Evolutionary conservation across 148 eudicot species (phyloP).

Genomic region (Spergularia marina): DNA sequence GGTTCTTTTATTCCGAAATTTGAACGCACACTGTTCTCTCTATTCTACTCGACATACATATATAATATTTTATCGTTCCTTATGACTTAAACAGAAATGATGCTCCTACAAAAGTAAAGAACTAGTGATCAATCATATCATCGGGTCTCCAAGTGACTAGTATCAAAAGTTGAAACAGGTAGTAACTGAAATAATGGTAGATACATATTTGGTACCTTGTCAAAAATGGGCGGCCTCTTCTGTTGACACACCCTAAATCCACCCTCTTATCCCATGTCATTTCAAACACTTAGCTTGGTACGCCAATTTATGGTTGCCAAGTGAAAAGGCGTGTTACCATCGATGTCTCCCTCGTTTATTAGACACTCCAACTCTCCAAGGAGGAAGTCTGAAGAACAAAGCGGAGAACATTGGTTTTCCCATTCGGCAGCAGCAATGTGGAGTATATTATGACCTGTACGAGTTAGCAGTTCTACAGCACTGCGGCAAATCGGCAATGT

Average conservation of each 20-base stretch:
- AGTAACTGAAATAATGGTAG: slow-evolving; percentile 23
- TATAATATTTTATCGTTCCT: too few species aligned
- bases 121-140: background rate
- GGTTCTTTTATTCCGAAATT: too few species aligned
- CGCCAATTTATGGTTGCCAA: slow-evolving; percentile 22
- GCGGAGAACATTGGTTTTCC: slow-evolving; percentile 24
- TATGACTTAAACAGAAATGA: too few species aligned
- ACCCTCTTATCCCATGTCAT: slow-evolving; percentile 35
- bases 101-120: too few species aligned
- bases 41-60: too few species aligned
- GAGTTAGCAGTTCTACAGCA: slow-evolving; percentile 15
- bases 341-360: slow-evolving; percentile 24
- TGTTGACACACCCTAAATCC: slow-evolving; percentile 6
- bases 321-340: slow-evolving; percentile 33
- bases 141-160: background rate
- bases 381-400: slow-evolving; percentile 19
- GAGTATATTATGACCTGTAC: slow-evolving; percentile 8
- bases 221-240: slow-evolving; percentile 9
- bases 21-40: too few species aligned
- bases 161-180: slow-evolving; percentile 21
- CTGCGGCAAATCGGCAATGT: slow-evolving; percentile 19
- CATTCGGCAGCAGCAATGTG: slow-evolving; percentile 21
- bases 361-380: slow-evolving; percentile 7
- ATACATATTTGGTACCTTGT: slow-evolving; percentile 2
- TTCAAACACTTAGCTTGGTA: slow-evolving; percentile 17